A percentile compares a stretch with the other conserved stretches of the same genome.
Evolutionary conservation across 768 basidiomycete species (phyloP).

Genomic region (Boletus speciosus): DNA sequence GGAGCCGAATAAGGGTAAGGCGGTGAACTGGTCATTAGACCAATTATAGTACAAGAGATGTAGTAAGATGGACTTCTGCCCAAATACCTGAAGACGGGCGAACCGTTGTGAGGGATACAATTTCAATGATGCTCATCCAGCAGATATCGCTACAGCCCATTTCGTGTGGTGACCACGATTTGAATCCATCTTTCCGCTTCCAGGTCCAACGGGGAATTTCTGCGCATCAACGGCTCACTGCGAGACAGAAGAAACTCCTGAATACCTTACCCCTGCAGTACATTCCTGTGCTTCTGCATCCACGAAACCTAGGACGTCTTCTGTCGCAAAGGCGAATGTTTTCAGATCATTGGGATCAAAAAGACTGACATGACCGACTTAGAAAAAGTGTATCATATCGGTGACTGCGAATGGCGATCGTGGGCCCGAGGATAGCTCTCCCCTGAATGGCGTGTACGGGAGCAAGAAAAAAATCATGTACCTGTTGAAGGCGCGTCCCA

Average conservation of each 20-base stretch:
- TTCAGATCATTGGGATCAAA: slow-evolving; percentile 2
- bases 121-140: slow-evolving; percentile 13
- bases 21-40: too few relatives aligned
- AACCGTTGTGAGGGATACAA: slow-evolving; percentile 3
- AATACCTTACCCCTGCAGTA: slow-evolving; percentile 6
- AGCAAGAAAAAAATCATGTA: background rate
- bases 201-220: slow-evolving; percentile 3
- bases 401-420: slow-evolving; percentile 3
- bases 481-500: slow-evolving; percentile 5
- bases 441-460: background rate
- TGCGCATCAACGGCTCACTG: background rate
- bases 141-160: slow-evolving; percentile 17
- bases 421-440: background rate
- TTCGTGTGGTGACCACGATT: slow-evolving; percentile 11
- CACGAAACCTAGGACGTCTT: slow-evolving; percentile 11
- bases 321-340: slow-evolving; percentile 4
- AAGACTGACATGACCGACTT: slow-evolving; percentile 4
- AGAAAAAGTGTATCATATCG: slow-evolving; percentile 6
- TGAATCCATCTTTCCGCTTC: slow-evolving; percentile 9
- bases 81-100: background rate
- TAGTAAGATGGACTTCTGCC: slow-evolving; percentile 6
- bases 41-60: background rate
- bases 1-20: background rate
- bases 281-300: background rate
- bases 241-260: background rate